Percentiles rank a stretch among this genome's conserved stretches.
These are phyloP conservation scores for Penicillium italicum DNA, from an alignment of 2,329 filamentous ascomycete genomes.

Conservation along the genomic window DNA sequence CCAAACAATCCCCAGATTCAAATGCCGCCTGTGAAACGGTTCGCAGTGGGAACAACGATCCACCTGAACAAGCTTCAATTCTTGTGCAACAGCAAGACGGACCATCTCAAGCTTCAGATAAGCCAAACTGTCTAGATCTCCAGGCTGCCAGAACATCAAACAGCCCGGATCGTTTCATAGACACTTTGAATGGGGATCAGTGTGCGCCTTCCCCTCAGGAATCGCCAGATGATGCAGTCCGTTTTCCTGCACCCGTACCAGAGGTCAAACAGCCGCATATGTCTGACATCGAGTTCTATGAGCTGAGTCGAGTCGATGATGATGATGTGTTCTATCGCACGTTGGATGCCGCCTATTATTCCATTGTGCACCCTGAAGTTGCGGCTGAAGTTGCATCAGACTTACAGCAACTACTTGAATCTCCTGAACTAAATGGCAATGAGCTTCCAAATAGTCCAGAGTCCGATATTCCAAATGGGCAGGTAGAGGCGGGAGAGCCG, in stretches of 20 bases:
- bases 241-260: not conserved
- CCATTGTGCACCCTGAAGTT: not conserved
- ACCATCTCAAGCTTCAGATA: not conserved
- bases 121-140: no score
- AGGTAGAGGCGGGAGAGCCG: not conserved
- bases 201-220: not conserved
- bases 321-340: conserved; percentile 5
- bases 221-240: not conserved
- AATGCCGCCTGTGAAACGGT: not conserved
- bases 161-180: not conserved
- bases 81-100: not conserved
- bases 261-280: not conserved
- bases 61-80: not conserved
- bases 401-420: not conserved
- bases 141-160: not conserved
- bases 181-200: not conserved
- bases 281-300: not conserved
- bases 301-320: not conserved
- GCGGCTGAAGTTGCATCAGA: not conserved
- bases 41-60: not conserved
- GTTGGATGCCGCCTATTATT: conserved; percentile 3
- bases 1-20: not conserved
- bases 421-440: not conserved
- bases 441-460: not conserved
- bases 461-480: no score